phyloP scores from a whole-genome alignment of 176 grass and related monocot genomes.

The Dendrocalamus sinicus region DNA sequence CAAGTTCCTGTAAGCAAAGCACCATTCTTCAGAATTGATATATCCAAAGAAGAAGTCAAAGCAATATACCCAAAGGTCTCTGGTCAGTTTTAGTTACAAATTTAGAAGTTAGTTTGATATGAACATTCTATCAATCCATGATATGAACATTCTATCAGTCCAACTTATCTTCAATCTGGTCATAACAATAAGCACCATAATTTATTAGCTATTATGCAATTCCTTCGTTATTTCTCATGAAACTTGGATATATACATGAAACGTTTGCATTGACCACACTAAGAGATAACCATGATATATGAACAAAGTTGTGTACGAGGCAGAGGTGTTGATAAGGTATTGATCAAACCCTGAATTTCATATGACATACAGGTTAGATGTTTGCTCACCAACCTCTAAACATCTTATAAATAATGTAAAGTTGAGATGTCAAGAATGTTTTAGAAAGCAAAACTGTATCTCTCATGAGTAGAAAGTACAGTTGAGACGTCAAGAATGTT shows the following conservation, averaged over 20 bases:
- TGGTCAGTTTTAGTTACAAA: slow-evolving; percentile 11
- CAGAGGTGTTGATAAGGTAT: not conserved
- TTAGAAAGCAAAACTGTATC: not conserved
- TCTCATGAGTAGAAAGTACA: not conserved
- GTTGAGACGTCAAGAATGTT: slow-evolving; percentile 4
- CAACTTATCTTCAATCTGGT: not conserved
- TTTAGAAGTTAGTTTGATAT: not conserved
- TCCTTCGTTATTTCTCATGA: not conserved
- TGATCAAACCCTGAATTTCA: not conserved
- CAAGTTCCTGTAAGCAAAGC: slow-evolving; percentile 72
- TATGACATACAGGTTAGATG: not conserved
- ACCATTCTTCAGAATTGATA: slow-evolving; percentile 15
- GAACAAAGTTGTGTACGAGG: not conserved
- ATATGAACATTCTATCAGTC: not conserved
- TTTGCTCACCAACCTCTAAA: slow-evolving; percentile 2
- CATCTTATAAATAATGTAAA: not conserved
- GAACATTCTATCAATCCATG: not conserved
- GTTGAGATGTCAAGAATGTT: slow-evolving; percentile 15
- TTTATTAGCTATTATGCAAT: not conserved
- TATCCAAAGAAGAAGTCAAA: not conserved
- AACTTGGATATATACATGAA: not conserved
- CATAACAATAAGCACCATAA: not conserved
- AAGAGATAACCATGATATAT: not conserved
- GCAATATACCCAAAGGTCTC: not conserved
- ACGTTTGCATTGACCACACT: not conserved